Evolutionary conservation across 768 basidiomycete species (phyloP), one percentile per base, ranked within the genome.

Genomic region (Xanthoconium stramineum): DNA sequence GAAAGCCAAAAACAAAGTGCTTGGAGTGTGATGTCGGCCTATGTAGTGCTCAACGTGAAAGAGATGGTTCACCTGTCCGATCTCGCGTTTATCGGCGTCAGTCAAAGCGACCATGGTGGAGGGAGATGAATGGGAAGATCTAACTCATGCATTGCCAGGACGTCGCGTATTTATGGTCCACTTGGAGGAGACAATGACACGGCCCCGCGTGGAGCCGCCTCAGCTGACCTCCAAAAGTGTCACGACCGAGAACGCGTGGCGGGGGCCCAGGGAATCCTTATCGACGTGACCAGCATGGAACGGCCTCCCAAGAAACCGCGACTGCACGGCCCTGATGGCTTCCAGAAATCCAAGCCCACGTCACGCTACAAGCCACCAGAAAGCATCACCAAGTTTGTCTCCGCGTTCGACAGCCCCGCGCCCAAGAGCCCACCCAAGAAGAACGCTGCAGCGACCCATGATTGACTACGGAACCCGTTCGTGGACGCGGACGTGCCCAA

Each of bases 1-100:
- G 83, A 66, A 88, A 88, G 17, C 88, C 87, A 58, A 86, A 74
- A 14, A 89, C 83, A 61, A 89, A 87, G 65, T 88, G 86, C 85
- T 88, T 58, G n/a, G 43, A 29, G 20, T 46, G 24, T 20, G 15
- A n/a, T 11, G 50, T 56, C 35, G 45, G 20, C 32, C n/a, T 14
- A 30, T 19, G 32, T 8, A 11, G 36, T n/a, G 33, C 12, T n/a
- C n/a, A 11, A 17, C 13, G n/a, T 1, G 1, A 6, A 50, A 55
- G 4, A 3, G 45, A 52, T 6, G 0, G 0, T 11, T 28, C 65
- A 77, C 79, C 71, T 80, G 78, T 29, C 80, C 80, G 20, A 80
- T 76, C 58, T 79, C 74, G 33, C 77, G 71, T 54, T 73, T 78
- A 40, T 74, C 64, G 19, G 68, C 63, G 3, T 80, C 74, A 2